Evolutionary conservation across 805 yeast genomes (phyloP), one percentile per base, ranked within the genome.

Genomic region (Candida hungchunana): DNA sequence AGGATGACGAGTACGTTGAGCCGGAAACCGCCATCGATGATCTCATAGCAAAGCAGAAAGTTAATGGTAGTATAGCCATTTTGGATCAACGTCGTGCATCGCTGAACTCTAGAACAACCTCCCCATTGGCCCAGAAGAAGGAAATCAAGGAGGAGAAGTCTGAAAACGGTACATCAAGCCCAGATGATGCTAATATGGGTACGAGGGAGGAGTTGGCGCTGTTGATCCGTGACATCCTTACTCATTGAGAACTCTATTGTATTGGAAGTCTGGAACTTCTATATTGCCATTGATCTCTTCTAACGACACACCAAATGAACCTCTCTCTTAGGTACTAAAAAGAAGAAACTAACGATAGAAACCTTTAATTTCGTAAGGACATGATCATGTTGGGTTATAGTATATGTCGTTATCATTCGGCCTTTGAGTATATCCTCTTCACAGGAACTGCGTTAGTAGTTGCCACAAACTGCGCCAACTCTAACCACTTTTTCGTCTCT

Each of bases 181-280:
- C 24, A 7, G 38, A 39, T 4, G 37, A 42, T 6, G 26, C 36
- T 24, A 73, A 74, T 47, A 59, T 70, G 30, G 84, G 84, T 6
- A 67, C 79, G 0, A 71, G 75, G 23, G 82, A 80, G 37, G 94
- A 83, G 52, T 61, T 83, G 43, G 75, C 77, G 46, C 77, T 86
- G 84, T 62, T 82, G 35, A 67, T 83, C 24, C 79, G 77, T 58
- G 89, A 81, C 47, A 69, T 82, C 34, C 50, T 46, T 35, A 25
- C 40, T 29, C 32, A 37, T 43, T 14, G 45, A 45, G 20, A 8
- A 11, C 14, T 5, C 15, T 14, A 14, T 6, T 26, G 18, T 18
- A 12, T 9, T n/a, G n/a, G n/a, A n/a, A n/a, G n/a, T n/a, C n/a
- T n/a, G n/a, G n/a, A n/a, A n/a, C n/a, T 21, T 9, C 24, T 12